Conservation (phyloP, 176 grass and related monocot genomes). For the Poa pratensis region DNA sequence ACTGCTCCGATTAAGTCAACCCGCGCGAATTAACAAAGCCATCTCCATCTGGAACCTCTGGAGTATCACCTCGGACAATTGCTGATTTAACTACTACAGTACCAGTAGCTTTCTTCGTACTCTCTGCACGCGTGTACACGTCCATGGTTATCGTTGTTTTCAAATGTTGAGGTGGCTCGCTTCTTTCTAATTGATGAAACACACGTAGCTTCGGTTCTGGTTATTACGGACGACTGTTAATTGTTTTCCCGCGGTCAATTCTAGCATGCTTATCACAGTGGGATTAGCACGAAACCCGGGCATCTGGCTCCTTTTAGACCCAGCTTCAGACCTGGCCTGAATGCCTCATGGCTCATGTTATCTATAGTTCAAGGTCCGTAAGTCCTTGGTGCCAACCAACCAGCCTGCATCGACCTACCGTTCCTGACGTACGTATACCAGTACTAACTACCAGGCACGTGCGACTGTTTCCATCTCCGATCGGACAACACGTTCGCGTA, state of each 20-base stretch:
- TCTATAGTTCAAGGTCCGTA: too few relatives aligned
- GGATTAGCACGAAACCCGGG: not conserved
- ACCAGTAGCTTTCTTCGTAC: not conserved
- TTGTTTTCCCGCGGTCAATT: too few relatives aligned
- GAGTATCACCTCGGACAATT: not conserved
- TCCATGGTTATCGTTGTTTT: not conserved
- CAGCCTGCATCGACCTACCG: not conserved
- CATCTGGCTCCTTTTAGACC: not conserved
- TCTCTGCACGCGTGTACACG: constrained; percentile 16
- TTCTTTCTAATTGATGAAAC: too few relatives aligned
- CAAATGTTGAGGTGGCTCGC: not conserved
- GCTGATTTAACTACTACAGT: not conserved
- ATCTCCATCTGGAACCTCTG: not conserved
- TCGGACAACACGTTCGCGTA: too few relatives aligned
- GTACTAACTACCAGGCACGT: too few relatives aligned
- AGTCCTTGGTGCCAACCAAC: constrained; percentile 32
- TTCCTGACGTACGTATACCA: not conserved
- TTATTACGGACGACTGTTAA: too few relatives aligned
- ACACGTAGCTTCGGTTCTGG: too few relatives aligned
- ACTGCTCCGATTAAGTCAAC: constrained; percentile 15
- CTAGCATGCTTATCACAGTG: not conserved
- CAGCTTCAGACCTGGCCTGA: not conserved
- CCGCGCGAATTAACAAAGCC: not conserved
- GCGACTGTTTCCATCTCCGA: not conserved
- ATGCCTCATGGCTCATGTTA: too few relatives aligned